Evolutionary conservation across 768 basidiomycete genomes (phyloP), one percentile per base, ranked within the genome.

Genomic region (Mrakia hoshinonis): DNA sequence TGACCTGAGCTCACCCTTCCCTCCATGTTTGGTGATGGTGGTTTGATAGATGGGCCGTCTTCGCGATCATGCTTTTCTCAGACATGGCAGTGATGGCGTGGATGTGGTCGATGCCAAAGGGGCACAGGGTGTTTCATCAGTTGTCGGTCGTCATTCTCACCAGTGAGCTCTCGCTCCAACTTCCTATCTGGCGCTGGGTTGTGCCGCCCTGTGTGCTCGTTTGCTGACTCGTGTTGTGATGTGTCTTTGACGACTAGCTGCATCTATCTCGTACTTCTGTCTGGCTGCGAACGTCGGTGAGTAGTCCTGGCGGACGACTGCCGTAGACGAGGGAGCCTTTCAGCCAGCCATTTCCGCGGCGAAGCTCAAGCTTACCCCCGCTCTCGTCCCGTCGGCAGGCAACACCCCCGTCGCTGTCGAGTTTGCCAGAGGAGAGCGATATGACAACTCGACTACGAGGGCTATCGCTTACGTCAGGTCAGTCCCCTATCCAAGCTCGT

Each of bases 31-130:
- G 24, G 13, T 11, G 24, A 60, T 74, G 77, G 82, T 85, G 76
- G 82, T 82, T 66, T 79, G 75, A 15, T 74, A 77, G 73, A 84
- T 86, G 84, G 84, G 81, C 84, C 0, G 84, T 84, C 22, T 85
- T 85, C 73, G 81, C 83, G 11, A 47, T 85, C 73, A 84, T 86
- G 82, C 75, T 81, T 4, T 15, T 83, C 4, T 80, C 80, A 24
- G 82, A 83, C 73, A 66, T 85, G 46, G 64, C 76, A 55, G 75
- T 81, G 60, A 68, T 84, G 26, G 77, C 70, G 43, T 83, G 81
- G 79, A 77, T 79, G 36, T 81, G 81, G 74, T 67, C 79, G 69
- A 74, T 79, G 1, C 80, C 81, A 13, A 77, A 76, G 6, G 83
- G 82, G 51, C 81, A 80, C 34, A 79, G 84, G 36, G 79, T 83